These are phyloP conservation scores for Ballota nigra DNA, from an alignment of 257 asterid species.

Conservation along the genomic window DNA sequence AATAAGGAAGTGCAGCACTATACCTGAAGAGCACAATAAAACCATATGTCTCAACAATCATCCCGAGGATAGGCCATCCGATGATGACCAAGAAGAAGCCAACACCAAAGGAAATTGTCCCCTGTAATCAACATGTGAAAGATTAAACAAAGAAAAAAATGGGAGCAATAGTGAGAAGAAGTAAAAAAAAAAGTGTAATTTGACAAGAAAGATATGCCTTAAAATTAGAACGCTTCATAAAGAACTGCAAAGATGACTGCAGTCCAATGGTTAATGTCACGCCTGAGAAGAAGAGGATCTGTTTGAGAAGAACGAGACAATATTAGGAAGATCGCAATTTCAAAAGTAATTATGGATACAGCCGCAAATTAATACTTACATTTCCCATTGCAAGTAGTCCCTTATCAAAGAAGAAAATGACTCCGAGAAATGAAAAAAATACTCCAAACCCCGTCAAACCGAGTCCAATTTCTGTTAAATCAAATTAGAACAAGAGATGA, in stretches of 20 bases:
- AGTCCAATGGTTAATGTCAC: slow-evolving; percentile 86
- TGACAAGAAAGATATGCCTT: slow-evolving; percentile 46
- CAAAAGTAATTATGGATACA: slow-evolving; percentile 13
- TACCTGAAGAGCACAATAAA: slow-evolving; percentile 94
- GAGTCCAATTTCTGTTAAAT: slow-evolving; percentile 83
- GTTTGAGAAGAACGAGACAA: slow-evolving; percentile 29
- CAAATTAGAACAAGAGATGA: slow-evolving; percentile 19
- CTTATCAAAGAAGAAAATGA: slow-evolving; percentile 85
- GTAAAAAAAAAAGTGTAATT: no score
- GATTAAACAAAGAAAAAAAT: slow-evolving; percentile 6
- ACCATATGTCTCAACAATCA: slow-evolving; percentile 95
- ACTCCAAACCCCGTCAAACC: slow-evolving; percentile 96
- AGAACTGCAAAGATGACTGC: slow-evolving; percentile 86
- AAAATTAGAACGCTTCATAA: slow-evolving; percentile 78
- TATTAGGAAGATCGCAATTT: slow-evolving; percentile 8
- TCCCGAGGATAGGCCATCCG: slow-evolving; percentile 94
- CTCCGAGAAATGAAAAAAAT: slow-evolving; percentile 81
- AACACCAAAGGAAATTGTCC: slow-evolving; percentile 69
- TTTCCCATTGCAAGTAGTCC: slow-evolving; percentile 97
- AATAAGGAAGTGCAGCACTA: background rate
- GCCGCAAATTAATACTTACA: slow-evolving; percentile 42
- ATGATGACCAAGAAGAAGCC: slow-evolving; percentile 86
- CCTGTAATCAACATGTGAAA: slow-evolving; percentile 43
- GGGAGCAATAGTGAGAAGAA: background rate
- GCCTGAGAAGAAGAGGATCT: slow-evolving; percentile 97